Base-by-base conservation (phyloP, 2,329 filamentous ascomycete genomes). In the Macrophomina tecta region DNA sequence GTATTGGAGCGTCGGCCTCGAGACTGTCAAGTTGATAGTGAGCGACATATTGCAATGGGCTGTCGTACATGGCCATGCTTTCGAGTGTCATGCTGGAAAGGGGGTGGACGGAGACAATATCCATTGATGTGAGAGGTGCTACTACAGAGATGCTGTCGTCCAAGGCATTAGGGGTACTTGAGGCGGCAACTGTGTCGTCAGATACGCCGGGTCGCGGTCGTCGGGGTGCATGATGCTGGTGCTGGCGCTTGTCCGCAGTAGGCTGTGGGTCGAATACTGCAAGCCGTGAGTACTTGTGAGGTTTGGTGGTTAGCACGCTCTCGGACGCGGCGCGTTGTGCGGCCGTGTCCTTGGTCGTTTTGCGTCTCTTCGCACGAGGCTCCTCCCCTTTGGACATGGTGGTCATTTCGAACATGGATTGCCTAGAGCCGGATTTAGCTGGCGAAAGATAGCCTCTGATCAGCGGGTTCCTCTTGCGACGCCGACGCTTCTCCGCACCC, bases 41-140 rank as follows among this genome's bases (percentile, higher is more conserved):
- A 55, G 16, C 7, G 16, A 38, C 18, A 9, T 49, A 5, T 16
- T 49, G 32, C 8, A 16, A 40, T 38, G n/a, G 12, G 5, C 23
- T n/a, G 9, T 36, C 14, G 7, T 40, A n/a, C 53, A 40, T 32
- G 7, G 30, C 11, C 30, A 23, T 7, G 1, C 23, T 60, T 18
- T 46, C 23, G 8, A 18, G 14, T 30, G 56, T 60, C 18, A n/a
- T 46, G 40, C 30, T 62, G 2, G 58, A 49, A 30, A 6, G 23
- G 12, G 58, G 32, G 7, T 12, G 53, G 9, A 42, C 18, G 18
- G 42, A 40, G 45, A 62, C 28, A 11, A 58, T 58, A 30, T 65
- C 63, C 63, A 65, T 65, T 40, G 63, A 65, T n/a, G 63, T 65
- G 42, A 65, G 28, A 30, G 51, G 52, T 16, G 63, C n/a, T 18